Conservation (phyloP, 2,329 filamentous ascomycete species). For the Colletotrichum sp. region DNA sequence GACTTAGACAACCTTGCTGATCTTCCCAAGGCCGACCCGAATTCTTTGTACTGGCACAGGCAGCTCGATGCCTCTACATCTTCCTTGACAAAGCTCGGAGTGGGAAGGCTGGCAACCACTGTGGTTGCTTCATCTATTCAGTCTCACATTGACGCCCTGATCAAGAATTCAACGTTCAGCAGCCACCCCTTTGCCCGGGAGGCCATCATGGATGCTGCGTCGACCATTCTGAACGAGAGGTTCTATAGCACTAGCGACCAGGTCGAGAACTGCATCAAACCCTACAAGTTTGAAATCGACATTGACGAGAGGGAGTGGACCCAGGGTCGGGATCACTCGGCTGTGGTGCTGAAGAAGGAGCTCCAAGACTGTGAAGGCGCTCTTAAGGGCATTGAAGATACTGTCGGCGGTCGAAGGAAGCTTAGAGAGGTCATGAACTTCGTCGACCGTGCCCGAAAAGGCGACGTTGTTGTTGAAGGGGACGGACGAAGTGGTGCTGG, state of each 20-base stretch:
- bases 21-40: constrained; percentile 82
- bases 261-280: constrained; percentile 98
- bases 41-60: constrained; percentile 89
- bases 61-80: constrained; percentile 93
- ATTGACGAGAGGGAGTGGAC: constrained; percentile 90
- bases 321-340: constrained; percentile 82
- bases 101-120: constrained; percentile 89
- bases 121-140: constrained; percentile 91
- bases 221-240: constrained; percentile 87
- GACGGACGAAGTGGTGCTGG: constrained; percentile 85
- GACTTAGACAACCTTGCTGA: constrained; percentile 77
- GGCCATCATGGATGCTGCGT: constrained; percentile 90
- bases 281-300: constrained; percentile 98
- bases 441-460: constrained; percentile 86
- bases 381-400: constrained; percentile 74
- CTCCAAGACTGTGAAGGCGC: constrained; percentile 83
- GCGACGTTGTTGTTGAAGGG: constrained; percentile 83
- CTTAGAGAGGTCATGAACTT: constrained; percentile 89
- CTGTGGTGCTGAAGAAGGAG: constrained; percentile 83
- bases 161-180: constrained; percentile 82
- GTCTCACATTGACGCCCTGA: constrained; percentile 77
- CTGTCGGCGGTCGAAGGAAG: constrained; percentile 82
- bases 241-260: constrained; percentile 98
- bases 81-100: constrained; percentile 89
- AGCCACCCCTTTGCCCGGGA: constrained; percentile 90